Base-by-base conservation (phyloP, 1,284 basidiomycete species). In the Hemileia vastatrix region DNA sequence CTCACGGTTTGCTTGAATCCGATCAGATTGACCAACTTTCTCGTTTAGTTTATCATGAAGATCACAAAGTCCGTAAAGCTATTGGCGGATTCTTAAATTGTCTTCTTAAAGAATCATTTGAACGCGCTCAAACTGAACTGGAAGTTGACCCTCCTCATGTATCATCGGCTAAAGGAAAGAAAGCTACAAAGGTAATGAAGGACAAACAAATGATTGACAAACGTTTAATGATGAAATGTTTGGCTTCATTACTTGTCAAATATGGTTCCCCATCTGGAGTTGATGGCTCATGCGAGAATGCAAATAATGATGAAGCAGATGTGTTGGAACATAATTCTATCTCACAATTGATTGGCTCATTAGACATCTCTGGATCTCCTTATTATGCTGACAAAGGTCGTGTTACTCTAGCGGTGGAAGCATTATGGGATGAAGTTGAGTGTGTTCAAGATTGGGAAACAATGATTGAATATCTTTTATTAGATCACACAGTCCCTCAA, bases 41-140 rank as follows among this genome's bases (percentile, higher is more conserved):
- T 60, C 79, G 88, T 48, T 81, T 97, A 47, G 80, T 97, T 2
- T 98, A 89, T 69, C 91, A 96, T 72, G 82, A 85, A 59, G 92
- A 98, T 70, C 76, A 82, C 0, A 83, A 83, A 60, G 86, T 98
- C 5, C 83, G 95, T 32, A 84, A 83, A 64, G 90, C 90, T 0
- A 87, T 92, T 3, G 86, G 85, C 43, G 81, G 79, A 1, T 94
- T 97, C 70, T 87, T 96, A 24, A 79, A 80, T 45, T 83, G 83
- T 2, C 80, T 94, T 1, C 90, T 91, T 84, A 83, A 86, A 60
- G 90, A 96, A 70, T 76, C 79, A 24, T 79, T 83, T 4, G 82
- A 85, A 44, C 81, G 83, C 54, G 78, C 81, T 11, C 70, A 83
- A 61, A 60, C 52, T 76, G 80, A 11, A 74, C 77, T 52, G 66